Evolutionary conservation across 1,139 yeast species (phyloP), one percentile per base, ranked within the genome.

Genomic region (Kodamaea plutei): DNA sequence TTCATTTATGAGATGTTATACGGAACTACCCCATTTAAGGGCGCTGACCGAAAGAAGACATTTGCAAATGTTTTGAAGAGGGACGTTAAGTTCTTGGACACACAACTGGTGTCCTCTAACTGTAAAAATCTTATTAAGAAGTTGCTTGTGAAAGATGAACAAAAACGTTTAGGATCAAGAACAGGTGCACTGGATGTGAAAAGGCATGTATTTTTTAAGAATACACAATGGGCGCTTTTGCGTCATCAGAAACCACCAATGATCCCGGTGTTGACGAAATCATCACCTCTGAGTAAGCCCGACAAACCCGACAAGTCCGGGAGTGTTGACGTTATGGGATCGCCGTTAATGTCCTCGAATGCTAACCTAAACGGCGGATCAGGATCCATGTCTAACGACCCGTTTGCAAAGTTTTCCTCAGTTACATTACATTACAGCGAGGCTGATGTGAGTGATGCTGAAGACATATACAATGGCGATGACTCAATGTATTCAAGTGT

Each of bases 21-120:
- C 55, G 97, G 97, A 2, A 84, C 88, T 7, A 91, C 98, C 0
- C 98, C 98, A 1, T 91, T 91, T 61, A 91, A 91, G 58, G 98
- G 98, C 5, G 67, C 76, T 27, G 87, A 80, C 44, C 72, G 97
- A 29, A 88, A 88, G 50, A 79, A 79, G 45, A 91, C 98, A 0
- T 91, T 91, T 58, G 80, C 93, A 25, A 87, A 87, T 46, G 78
- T 91, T 33, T 64, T 91, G 50, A 87, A 87, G 50, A 77, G 77
- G 36, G 97, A 91, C 21, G 91, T 88, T 15, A 65, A 72, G 20
- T 93, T 89, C 52, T 74, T 76, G 24, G 84, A 69, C 33, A 58
- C 61, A 5, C 61, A 54, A 41, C 69, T 75, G 12, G 66, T 85
- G 1, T 73, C 94, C 2, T 79, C 88, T 27, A 68, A 66, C 41